These are phyloP conservation scores for Moniliophthora roreri DNA, from an alignment of 1,284 basidiomycete species.

Conservation along the genomic window DNA sequence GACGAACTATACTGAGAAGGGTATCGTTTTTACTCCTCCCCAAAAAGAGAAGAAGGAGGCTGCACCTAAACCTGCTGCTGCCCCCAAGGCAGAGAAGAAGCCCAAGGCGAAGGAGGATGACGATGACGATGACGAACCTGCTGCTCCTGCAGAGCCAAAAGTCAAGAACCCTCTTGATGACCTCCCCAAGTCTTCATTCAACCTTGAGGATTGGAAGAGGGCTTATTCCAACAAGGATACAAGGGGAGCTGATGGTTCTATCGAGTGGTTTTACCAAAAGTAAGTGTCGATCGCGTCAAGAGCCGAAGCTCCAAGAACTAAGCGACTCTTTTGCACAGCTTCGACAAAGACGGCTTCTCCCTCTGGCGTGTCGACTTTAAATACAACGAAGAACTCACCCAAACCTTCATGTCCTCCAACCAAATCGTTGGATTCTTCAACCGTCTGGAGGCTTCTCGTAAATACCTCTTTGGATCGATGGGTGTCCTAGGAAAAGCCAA, in stretches of 20 bases:
- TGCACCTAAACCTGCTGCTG: slow-evolving; percentile 42
- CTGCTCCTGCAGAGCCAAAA: slow-evolving; percentile 50
- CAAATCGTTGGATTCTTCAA: slow-evolving; percentile 95
- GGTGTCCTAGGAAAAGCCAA: slow-evolving; percentile 88
- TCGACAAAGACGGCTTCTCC: slow-evolving; percentile 90
- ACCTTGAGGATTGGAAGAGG: slow-evolving; percentile 98
- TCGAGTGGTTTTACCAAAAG: slow-evolving; percentile 93
- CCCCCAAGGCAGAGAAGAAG: slow-evolving; percentile 56
- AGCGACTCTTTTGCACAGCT: slow-evolving; percentile 53
- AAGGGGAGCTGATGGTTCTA: slow-evolving; percentile 66
- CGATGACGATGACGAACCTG: slow-evolving; percentile 56
- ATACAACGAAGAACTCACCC: slow-evolving; percentile 94
- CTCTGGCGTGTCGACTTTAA: slow-evolving; percentile 94
- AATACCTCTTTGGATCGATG: slow-evolving; percentile 92
- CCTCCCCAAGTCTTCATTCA: slow-evolving; percentile 89
- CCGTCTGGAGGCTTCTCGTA: slow-evolving; percentile 92
- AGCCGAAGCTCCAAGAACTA: no score
- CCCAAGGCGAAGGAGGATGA: slow-evolving; percentile 63
- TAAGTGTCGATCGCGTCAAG: slow-evolving; percentile 33
- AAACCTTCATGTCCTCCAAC: slow-evolving; percentile 90
- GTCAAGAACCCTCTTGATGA: slow-evolving; percentile 93
- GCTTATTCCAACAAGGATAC: slow-evolving; percentile 98
- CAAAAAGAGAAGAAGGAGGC: slow-evolving; percentile 61
- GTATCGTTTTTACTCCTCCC: slow-evolving; percentile 73
- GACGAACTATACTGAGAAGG: slow-evolving; percentile 69